These are phyloP conservation scores for Haplographium delicatum DNA, from an alignment of 495 filamentous ascomycete genomes.

Conservation along the genomic window DNA sequence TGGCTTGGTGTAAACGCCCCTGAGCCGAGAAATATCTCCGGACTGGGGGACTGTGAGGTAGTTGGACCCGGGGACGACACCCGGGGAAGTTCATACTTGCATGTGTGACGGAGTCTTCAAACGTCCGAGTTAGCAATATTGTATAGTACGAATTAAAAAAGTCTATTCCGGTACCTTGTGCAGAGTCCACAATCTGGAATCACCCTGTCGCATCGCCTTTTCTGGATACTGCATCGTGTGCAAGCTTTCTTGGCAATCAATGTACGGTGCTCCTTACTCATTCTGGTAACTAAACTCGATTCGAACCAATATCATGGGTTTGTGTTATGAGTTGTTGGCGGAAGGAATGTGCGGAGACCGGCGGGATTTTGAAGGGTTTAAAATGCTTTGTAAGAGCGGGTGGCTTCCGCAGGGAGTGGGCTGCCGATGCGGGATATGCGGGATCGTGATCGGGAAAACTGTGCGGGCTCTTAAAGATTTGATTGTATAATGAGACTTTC, in stretches of 20 bases:
- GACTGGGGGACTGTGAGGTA: slow-evolving; percentile 8
- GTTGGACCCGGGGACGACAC: slow-evolving; percentile 12
- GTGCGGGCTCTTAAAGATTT: slow-evolving; percentile 11
- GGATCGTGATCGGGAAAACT: slow-evolving; percentile 11
- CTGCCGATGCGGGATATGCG: slow-evolving; percentile 13
- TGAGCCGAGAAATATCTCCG: slow-evolving; percentile 9
- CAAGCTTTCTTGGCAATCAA: slow-evolving; percentile 14
- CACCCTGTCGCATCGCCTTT: slow-evolving; percentile 16
- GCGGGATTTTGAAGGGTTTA: slow-evolving; percentile 12
- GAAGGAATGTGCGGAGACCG: slow-evolving; percentile 11
- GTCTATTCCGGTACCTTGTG: slow-evolving; percentile 8
- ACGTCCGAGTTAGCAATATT: slow-evolving; percentile 10
- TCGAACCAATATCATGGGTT: slow-evolving; percentile 1
- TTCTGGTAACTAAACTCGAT: slow-evolving; percentile 6
- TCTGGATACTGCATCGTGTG: slow-evolving; percentile 17
- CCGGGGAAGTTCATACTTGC: slow-evolving; percentile 11
- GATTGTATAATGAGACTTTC: slow-evolving; percentile 4
- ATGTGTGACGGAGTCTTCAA: slow-evolving; percentile 17
- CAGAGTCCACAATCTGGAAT: slow-evolving; percentile 14
- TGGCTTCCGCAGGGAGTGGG: slow-evolving; percentile 6
- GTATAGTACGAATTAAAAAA: neutral
- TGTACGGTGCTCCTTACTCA: slow-evolving; percentile 11
- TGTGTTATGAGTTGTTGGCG: slow-evolving; percentile 9
- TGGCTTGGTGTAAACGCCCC: slow-evolving; percentile 15
- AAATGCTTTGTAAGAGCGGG: slow-evolving; percentile 13